Evolutionary conservation across 2,329 filamentous ascomycete genomes (phyloP).

Genomic region (Beauveria australis): DNA sequence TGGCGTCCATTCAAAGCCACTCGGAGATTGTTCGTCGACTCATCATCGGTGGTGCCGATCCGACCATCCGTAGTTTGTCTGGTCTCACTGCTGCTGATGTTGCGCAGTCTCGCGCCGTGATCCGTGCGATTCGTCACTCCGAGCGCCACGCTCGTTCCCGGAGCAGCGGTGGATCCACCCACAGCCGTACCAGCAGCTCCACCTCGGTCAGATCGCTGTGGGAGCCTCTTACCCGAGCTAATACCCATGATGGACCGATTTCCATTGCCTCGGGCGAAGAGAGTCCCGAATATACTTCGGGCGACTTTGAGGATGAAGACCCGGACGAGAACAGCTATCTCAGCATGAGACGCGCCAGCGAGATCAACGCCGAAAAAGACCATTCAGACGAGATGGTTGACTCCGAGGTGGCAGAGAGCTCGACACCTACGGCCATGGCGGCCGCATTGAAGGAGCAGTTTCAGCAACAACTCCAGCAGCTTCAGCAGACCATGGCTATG

Average conservation of each 20-base stretch:
- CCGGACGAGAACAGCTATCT: slow-evolving; percentile 29
- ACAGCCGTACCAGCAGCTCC: slow-evolving; percentile 57
- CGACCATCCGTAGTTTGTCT: slow-evolving; percentile 59
- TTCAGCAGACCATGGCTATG: slow-evolving; percentile 63
- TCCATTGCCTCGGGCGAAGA: slow-evolving; percentile 35
- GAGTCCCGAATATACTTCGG: slow-evolving; percentile 37
- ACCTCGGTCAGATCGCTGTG: slow-evolving; percentile 60
- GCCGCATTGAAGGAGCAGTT: slow-evolving; percentile 67
- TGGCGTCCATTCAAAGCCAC: slow-evolving; percentile 70
- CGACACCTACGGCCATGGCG: slow-evolving; percentile 54
- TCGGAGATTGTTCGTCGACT: slow-evolving; percentile 68
- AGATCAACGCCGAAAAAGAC: slow-evolving; percentile 22
- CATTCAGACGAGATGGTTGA: slow-evolving; percentile 33
- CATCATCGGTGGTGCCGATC: slow-evolving; percentile 64
- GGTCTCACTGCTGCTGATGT: slow-evolving; percentile 66
- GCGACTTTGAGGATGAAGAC: slow-evolving; percentile 35
- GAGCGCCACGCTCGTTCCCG: slow-evolving; percentile 57
- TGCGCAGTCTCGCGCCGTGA: slow-evolving; percentile 55
- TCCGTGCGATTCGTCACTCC: slow-evolving; percentile 54
- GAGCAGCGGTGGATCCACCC: slow-evolving; percentile 57
- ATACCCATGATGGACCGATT: slow-evolving; percentile 27
- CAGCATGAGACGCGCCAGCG: slow-evolving; percentile 27
- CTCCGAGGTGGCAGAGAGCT: slow-evolving; percentile 20
- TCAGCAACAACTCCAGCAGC: slow-evolving; percentile 63
- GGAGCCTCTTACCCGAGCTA: slow-evolving; percentile 40